Evolutionary conservation across 106 monocot species (phyloP).

Genomic region (Ottelia alismoides): DNA sequence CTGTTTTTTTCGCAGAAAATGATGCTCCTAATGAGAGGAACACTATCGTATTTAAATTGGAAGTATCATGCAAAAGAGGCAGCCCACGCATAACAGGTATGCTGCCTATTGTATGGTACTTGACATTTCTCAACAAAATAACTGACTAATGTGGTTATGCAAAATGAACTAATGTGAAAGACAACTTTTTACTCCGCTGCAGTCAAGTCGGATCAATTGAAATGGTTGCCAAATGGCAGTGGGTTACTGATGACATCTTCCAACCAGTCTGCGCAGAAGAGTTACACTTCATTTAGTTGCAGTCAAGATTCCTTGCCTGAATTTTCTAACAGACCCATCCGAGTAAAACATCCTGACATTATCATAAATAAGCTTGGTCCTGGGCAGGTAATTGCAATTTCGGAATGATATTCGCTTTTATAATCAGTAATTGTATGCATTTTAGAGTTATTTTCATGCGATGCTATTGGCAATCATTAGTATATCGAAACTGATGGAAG

Average conservation of each 20-base stretch:
- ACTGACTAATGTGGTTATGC: too few relatives aligned
- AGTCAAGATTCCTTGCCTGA: conserved; percentile 59
- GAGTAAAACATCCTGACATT: conserved; percentile 57
- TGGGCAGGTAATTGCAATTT: conserved; percentile 90
- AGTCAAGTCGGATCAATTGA: conserved; percentile 78
- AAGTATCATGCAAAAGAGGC: conserved; percentile 48
- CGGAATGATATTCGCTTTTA: too few relatives aligned
- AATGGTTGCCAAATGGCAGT: conserved; percentile 96
- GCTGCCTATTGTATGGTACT: too few relatives aligned
- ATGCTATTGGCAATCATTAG: too few relatives aligned
- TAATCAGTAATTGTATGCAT: too few relatives aligned
- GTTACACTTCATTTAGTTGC: conserved; percentile 67
- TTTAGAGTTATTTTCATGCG: too few relatives aligned
- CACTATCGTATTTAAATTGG: conserved; percentile 76
- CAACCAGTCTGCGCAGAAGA: conserved; percentile 29
- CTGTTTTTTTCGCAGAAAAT: too few relatives aligned
- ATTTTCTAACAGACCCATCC: conserved; percentile 42
- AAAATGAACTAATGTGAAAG: too few relatives aligned
- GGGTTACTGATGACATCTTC: conserved; percentile 34
- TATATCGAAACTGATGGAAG: too few relatives aligned
- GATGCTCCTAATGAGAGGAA: conserved; percentile 78
- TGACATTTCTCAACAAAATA: too few relatives aligned
- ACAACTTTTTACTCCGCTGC: conserved; percentile 7
- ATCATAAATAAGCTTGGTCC: conserved; percentile 66
- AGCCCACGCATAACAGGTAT: conserved; percentile 73